Percentiles rank a stretch among this genome's conserved stretches.
These are phyloP conservation scores for Sclerotinia spermophila DNA, from an alignment of 2,329 filamentous ascomycete species.

Conservation along the genomic window DNA sequence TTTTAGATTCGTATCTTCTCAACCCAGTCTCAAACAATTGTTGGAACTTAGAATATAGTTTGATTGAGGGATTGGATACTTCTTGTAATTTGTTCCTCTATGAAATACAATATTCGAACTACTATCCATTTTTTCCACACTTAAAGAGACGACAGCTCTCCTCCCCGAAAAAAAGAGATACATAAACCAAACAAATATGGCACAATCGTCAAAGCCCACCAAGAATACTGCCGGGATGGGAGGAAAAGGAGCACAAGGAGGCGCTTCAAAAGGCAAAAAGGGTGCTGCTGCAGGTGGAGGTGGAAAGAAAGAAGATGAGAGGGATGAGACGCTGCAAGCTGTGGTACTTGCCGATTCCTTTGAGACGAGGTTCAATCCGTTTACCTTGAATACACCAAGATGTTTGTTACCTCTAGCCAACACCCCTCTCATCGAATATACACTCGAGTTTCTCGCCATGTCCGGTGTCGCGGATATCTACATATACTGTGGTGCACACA, in stretches of 20 bases:
- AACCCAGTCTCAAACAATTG: not conserved
- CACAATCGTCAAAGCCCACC: conserved; percentile 23
- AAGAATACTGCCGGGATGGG: conserved; percentile 28
- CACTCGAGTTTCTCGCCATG: conserved; percentile 91
- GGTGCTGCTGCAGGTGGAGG: conserved; percentile 30
- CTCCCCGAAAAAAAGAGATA: not conserved
- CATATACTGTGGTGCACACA: conserved; percentile 85
- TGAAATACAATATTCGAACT: not conserved
- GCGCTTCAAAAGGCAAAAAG: conserved; percentile 31
- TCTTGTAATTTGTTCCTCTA: not conserved
- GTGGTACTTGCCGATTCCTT: conserved; percentile 85
- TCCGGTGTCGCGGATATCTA: conserved; percentile 93
- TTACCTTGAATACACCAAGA: conserved; percentile 83
- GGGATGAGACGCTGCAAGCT: conserved; percentile 38
- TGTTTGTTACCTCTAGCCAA: conserved; percentile 93
- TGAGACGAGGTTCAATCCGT: conserved; percentile 85
- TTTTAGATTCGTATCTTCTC: not conserved
- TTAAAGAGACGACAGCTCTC: not conserved
- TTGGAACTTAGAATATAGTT: not conserved
- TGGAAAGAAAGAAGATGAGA: conserved; percentile 37
- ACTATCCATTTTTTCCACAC: not conserved
- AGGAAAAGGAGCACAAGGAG: conserved; percentile 13
- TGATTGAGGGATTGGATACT: not conserved
- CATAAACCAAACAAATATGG: conserved; percentile 22
- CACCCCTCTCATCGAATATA: conserved; percentile 94